A percentile compares a stretch with the other conserved stretches of the same genome.
phyloP scores from a whole-genome alignment of 1,284 basidiomycete species.

The Melampsora larici-populina region DNA sequence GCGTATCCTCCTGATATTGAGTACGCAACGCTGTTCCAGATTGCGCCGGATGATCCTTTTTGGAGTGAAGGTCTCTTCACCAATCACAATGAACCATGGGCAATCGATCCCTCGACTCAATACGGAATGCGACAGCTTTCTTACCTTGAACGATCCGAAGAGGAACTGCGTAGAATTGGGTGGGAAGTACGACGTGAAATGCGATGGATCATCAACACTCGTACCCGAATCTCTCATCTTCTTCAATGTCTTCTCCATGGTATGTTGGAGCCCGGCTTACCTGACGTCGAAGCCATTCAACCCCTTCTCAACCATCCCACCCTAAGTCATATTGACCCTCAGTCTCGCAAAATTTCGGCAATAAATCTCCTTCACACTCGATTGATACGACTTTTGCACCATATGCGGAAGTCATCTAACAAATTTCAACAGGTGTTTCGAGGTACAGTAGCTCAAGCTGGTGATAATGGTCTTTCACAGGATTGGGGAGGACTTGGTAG shows the following conservation, averaged over 20 bases:
- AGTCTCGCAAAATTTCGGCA: neutral
- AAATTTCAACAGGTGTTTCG: neutral
- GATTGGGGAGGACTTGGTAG: too few relatives aligned
- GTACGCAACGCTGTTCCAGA: neutral
- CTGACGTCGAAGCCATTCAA: neutral
- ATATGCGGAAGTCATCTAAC: neutral
- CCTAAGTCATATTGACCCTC: neutral
- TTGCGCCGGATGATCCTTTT: constrained; percentile 1
- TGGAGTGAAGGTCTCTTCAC: constrained; percentile 18
- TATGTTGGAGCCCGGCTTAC: neutral
- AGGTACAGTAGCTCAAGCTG: neutral
- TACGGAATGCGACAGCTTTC: neutral
- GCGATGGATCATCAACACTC: constrained; percentile 1
- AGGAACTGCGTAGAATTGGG: neutral
- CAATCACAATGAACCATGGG: constrained; percentile 10
- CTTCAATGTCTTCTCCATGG: neutral
- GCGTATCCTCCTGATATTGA: constrained; percentile 5
- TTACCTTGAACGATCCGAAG: neutral
- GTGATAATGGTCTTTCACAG: neutral
- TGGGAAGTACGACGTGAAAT: constrained; percentile 18
- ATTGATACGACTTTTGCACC: neutral
- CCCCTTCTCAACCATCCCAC: constrained; percentile 6
- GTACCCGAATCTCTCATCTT: neutral
- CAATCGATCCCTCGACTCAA: constrained; percentile 1
- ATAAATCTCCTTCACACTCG: neutral